Evolutionary conservation across 345 rosid genomes (phyloP), one percentile per base, ranked within the genome.

Genomic region (Camelina sativa): DNA sequence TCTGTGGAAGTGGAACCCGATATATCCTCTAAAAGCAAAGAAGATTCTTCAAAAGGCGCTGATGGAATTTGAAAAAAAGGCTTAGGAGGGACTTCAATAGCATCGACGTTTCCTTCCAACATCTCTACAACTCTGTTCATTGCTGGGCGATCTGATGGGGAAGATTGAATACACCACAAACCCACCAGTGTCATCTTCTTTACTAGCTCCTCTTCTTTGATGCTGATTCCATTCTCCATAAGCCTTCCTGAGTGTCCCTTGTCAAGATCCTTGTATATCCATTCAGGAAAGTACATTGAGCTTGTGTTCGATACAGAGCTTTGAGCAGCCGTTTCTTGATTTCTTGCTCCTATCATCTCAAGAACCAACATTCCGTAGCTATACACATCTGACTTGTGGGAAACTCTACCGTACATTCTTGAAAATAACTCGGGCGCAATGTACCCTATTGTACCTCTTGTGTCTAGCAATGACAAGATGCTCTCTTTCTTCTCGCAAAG

Each of bases 341-440:
- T 73, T 47, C 75, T 80, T 43, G 65, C 76, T 10, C 82, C 81
- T 30, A 82, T 69, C 77, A 82, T 79, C 25, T 81, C 74, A 3
- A 81, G 65, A n/a, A 79, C 76, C 71, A 85, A 66, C 82, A 79
- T 85, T 60, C 82, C 83, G 9, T 82, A 82, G 37, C 86, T 82
- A 2, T 85, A 85, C 6, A 77, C 80, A 67, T 82, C 82, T 0
- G 83, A 81, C 25, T 82, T 81, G 58, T 79, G 50, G 12, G 82
- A 17, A 70, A 63, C 57, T 80, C 80, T 0, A 46, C 51, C 51
- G 1, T 47, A 47, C 10, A 47, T 16, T 47, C 10, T 47, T 3
- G 52, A 47, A 47, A 47, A 47, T 20, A 47, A 7, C 2, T 47
- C 52, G 1, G 84, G 83, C 10, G 87, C 85, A 28, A 82, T 82